A percentile compares a stretch with the other conserved stretches of the same genome.
Evolutionary conservation across 1,284 basidiomycete species (phyloP).

Genomic region (Malassezia brasiliensis): DNA sequence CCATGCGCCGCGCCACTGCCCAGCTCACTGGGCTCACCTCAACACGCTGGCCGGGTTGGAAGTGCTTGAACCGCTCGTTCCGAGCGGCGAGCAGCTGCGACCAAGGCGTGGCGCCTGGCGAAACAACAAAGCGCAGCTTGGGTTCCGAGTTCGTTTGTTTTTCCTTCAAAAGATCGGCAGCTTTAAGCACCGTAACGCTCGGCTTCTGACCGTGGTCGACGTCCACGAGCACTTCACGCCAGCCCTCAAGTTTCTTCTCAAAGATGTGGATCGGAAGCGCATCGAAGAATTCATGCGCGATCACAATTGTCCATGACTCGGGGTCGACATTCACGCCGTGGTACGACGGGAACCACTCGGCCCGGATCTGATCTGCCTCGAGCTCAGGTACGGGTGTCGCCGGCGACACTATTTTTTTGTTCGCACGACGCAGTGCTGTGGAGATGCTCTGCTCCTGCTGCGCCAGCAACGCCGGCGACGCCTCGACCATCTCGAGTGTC

Average conservation of each 20-base stretch:
- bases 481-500: constrained; percentile 41
- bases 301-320: constrained; percentile 64
- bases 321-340: constrained; percentile 57
- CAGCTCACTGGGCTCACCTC: constrained; percentile 41
- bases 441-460: constrained; percentile 27
- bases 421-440: constrained; percentile 19
- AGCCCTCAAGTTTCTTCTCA: constrained; percentile 60
- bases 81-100: constrained; percentile 54
- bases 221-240: constrained; percentile 76
- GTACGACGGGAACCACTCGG: constrained; percentile 68
- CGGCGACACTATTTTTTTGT: constrained; percentile 25
- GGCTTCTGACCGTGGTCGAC: constrained; percentile 23
- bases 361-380: constrained; percentile 34
- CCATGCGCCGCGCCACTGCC: constrained; percentile 34
- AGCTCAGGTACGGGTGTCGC: constrained; percentile 17
- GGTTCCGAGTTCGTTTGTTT: constrained; percentile 23
- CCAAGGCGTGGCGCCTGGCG: constrained; percentile 58
- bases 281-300: constrained; percentile 98
- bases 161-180: constrained; percentile 17
- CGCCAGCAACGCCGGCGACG: constrained; percentile 36
- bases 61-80: constrained; percentile 27
- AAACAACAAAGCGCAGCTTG: constrained; percentile 59
- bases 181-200: constrained; percentile 25
- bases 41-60: constrained; percentile 39
- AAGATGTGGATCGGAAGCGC: constrained; percentile 85